phyloP scores from a whole-genome alignment of 768 basidiomycete genomes.

The Dioszegia hungarica region DNA sequence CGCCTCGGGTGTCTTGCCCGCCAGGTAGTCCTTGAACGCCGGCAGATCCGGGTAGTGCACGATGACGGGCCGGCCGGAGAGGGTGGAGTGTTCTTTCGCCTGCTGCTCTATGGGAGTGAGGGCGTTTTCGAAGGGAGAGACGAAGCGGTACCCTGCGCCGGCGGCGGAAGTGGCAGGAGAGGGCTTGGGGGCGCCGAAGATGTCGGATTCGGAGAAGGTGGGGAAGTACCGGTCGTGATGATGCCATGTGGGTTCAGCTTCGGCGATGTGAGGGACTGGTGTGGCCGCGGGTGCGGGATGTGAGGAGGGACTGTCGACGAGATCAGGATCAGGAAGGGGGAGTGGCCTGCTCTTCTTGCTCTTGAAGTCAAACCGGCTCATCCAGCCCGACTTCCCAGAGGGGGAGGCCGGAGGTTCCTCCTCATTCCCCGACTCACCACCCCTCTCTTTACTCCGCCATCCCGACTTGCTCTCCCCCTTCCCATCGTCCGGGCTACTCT shows the following conservation, averaged over 20 bases:
- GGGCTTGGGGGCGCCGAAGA: not conserved
- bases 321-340: not conserved
- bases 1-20: slow-evolving; percentile 7
- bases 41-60: slow-evolving; percentile 39
- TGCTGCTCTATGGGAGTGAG: slow-evolving; percentile 20
- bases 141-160: not conserved
- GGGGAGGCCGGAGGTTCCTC: no score
- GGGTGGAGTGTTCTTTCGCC: slow-evolving; percentile 16
- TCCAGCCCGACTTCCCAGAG: no score
- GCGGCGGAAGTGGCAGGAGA: not conserved
- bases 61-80: slow-evolving; percentile 18
- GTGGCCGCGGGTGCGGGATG: not conserved
- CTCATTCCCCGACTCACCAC: no score
- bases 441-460: no score
- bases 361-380: no score
- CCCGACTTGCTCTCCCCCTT: no score
- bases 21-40: slow-evolving; percentile 21
- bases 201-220: slow-evolving; percentile 16
- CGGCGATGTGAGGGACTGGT: slow-evolving; percentile 1
- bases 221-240: slow-evolving; percentile 37
- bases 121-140: slow-evolving; percentile 6
- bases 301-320: not conserved
- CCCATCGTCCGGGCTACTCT: not conserved
- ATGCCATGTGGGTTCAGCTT: slow-evolving; percentile 22
- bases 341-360: no score